Percentiles rank a stretch among this genome's conserved stretches.
These are phyloP conservation scores for Lumnitzera racemosa DNA, from an alignment of 345 rosid genomes.

Conservation along the genomic window DNA sequence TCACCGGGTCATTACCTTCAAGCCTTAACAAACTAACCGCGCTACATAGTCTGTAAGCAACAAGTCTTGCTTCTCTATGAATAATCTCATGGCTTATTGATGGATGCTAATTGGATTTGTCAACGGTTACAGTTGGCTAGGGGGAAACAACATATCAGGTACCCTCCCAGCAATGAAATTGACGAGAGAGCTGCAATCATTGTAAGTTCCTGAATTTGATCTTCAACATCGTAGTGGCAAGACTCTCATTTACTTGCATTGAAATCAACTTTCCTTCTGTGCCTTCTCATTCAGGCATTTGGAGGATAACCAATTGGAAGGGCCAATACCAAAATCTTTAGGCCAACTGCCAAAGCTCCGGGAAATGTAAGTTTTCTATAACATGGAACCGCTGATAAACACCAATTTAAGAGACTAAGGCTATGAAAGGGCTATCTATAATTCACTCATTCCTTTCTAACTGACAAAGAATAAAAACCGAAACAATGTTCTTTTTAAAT, in stretches of 20 bases:
- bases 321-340: conserved; percentile 59
- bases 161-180: conserved; percentile 52
- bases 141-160: conserved; percentile 62
- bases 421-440: no score
- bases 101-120: not conserved
- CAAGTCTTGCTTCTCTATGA: not conserved
- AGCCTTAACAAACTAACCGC: conserved; percentile 51
- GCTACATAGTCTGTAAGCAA: conserved; percentile 58
- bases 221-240: not conserved
- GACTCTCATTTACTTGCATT: not conserved
- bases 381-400: no score
- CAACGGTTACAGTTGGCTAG: conserved; percentile 52
- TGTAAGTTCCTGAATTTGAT: conserved; percentile 39
- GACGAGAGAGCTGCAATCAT: conserved; percentile 38
- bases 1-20: conserved; percentile 47
- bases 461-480: no score
- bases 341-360: conserved; percentile 38
- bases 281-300: conserved; percentile 44
- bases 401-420: no score
- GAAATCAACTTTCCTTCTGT: conserved; percentile 8
- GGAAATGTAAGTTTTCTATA: conserved; percentile 39
- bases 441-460: no score
- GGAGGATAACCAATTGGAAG: conserved; percentile 63
- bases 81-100: not conserved
- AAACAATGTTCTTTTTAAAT: no score